A percentile compares a stretch with the other conserved stretches of the same genome.
These are phyloP conservation scores for Pseudocercospora cruenta DNA, from an alignment of 2,329 filamentous ascomycete species.

Conservation along the genomic window DNA sequence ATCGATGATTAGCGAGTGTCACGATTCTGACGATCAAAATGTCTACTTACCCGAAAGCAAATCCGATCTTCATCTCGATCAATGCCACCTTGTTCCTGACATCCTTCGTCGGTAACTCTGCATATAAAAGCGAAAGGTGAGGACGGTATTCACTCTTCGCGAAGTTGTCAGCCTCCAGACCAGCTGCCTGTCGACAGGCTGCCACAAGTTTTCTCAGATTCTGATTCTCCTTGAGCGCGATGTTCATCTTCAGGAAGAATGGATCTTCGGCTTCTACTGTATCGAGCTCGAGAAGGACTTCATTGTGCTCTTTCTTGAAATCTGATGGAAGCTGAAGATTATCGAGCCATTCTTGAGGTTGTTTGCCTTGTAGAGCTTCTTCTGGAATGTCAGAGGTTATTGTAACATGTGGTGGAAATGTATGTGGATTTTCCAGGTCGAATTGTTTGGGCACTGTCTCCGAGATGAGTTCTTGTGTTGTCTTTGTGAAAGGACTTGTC, in stretches of 20 bases:
- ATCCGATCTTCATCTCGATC: constrained; percentile 34
- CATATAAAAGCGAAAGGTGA: constrained; percentile 30
- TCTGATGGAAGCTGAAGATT: constrained; percentile 17
- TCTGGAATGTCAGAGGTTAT: constrained; percentile 25
- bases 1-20: background rate
- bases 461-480: constrained; percentile 33
- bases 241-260: constrained; percentile 29
- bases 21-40: background rate
- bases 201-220: constrained; percentile 25
- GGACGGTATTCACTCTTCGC: constrained; percentile 28
- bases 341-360: constrained; percentile 30
- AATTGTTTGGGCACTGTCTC: constrained; percentile 29
- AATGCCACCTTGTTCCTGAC: constrained; percentile 27
- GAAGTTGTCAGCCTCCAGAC: constrained; percentile 15
- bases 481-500: constrained; percentile 28
- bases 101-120: constrained; percentile 27
- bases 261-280: constrained; percentile 29
- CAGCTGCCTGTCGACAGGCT: constrained; percentile 18
- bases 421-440: constrained; percentile 18
- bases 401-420: constrained; percentile 30
- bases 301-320: constrained; percentile 24
- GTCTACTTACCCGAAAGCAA: constrained; percentile 24
- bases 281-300: constrained; percentile 32
- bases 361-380: constrained; percentile 13
- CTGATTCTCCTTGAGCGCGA: constrained; percentile 25